phyloP scores from a whole-genome alignment of 306 rosid species.

The Senna tora region DNA sequence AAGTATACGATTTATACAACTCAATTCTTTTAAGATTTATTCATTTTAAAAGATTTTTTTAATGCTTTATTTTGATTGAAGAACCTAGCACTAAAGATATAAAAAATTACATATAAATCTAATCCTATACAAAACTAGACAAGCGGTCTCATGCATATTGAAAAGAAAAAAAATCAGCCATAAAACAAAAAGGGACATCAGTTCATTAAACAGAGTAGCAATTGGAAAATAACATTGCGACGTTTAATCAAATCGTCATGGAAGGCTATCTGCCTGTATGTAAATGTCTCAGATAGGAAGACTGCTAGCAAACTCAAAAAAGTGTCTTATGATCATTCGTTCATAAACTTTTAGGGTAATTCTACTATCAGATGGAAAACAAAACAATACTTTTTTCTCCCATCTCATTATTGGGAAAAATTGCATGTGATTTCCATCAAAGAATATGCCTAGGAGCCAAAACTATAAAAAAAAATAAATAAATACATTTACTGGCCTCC shows the following conservation, averaged over 20 bases:
- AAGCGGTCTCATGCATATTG: background rate
- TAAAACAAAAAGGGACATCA: background rate
- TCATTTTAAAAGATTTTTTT: too few relatives aligned
- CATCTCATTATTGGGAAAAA: conserved; percentile 44
- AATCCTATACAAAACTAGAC: too few relatives aligned
- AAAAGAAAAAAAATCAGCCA: background rate
- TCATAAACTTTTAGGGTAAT: conserved; percentile 1
- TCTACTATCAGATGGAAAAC: conserved; percentile 8
- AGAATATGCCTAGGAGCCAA: conserved; percentile 53
- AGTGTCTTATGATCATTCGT: background rate
- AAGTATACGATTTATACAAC: too few relatives aligned
- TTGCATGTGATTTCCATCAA: conserved; percentile 44
- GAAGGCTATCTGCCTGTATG: background rate
- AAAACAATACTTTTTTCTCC: conserved; percentile 38
- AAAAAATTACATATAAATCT: too few relatives aligned
- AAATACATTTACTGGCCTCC: conserved; percentile 47
- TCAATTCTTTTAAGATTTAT: too few relatives aligned
- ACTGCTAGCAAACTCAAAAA: background rate
- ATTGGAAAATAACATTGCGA: background rate
- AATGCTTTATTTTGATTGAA: too few relatives aligned
- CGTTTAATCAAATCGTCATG: background rate
- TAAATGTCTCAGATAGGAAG: conserved; percentile 11
- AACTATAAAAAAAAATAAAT: conserved; percentile 29
- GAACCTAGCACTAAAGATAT: too few relatives aligned
- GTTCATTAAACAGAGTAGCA: background rate